Percentiles rank a stretch among this genome's conserved stretches.
Evolutionary conservation across 345 rosid species (phyloP).

Genomic region (Eucalyptus regnans): DNA sequence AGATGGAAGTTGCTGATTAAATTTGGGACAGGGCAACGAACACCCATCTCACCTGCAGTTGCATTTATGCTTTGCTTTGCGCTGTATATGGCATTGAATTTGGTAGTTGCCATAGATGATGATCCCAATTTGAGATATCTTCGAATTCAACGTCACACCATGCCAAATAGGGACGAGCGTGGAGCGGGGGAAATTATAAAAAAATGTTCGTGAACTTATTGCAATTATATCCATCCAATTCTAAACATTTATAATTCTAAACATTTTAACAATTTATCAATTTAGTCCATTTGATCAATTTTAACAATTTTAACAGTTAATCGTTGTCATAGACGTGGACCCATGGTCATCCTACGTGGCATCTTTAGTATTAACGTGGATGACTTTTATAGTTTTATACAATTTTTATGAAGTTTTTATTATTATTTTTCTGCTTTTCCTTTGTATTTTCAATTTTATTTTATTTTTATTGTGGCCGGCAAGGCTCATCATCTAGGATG

Average conservation of each 20-base stretch:
- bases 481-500: background rate
- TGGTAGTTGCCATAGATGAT: background rate
- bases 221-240: fast-evolving
- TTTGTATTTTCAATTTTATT: too few relatives aligned
- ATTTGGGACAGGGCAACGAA: background rate
- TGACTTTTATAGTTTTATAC: fast-evolving
- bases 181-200: background rate
- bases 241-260: too few relatives aligned
- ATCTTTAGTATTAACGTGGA: fast-evolving
- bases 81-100: background rate
- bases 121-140: background rate
- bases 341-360: fast-evolving
- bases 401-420: too few relatives aligned
- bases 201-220: background rate
- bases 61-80: background rate
- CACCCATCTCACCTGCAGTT: background rate
- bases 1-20: too few relatives aligned
- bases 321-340: fast-evolving
- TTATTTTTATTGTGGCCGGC: background rate
- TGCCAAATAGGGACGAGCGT: background rate
- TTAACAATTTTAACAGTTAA: too few relatives aligned
- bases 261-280: too few relatives aligned
- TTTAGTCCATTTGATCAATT: too few relatives aligned
- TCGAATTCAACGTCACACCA: background rate
- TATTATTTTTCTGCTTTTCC: too few relatives aligned